Conservation (phyloP, 352 stramenopile genomes). For the Pythium phragmiticola region DNA sequence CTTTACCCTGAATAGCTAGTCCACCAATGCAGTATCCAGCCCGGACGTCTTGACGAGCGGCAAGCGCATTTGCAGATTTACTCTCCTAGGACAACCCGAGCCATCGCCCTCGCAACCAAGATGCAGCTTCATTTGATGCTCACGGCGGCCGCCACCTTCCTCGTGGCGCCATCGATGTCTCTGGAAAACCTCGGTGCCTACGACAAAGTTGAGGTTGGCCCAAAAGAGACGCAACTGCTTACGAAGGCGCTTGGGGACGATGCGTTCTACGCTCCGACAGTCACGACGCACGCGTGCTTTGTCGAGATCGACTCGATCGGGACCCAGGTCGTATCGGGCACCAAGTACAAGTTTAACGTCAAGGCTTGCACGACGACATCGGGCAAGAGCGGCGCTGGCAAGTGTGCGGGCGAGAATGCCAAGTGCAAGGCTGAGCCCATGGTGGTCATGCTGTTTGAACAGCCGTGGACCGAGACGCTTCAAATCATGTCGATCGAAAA, state of each 20-base stretch:
- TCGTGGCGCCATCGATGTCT: neutral
- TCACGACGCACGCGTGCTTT: slow-evolving; percentile 34
- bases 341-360: slow-evolving; percentile 33
- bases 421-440: slow-evolving; percentile 32
- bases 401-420: slow-evolving; percentile 32
- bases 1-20: neutral
- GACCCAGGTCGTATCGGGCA: slow-evolving; percentile 35
- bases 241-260: slow-evolving; percentile 21
- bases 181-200: slow-evolving; percentile 3
- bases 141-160: neutral
- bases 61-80: neutral
- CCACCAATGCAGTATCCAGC: neutral
- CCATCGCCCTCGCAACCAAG: neutral
- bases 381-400: slow-evolving; percentile 30
- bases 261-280: slow-evolving; percentile 20
- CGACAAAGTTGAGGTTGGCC: neutral
- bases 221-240: slow-evolving; percentile 14
- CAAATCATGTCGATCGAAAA: slow-evolving; percentile 49
- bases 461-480: slow-evolving; percentile 58
- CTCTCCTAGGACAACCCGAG: neutral
- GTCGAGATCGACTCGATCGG: slow-evolving; percentile 27
- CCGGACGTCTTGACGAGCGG: neutral
- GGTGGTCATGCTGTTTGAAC: slow-evolving; percentile 54
- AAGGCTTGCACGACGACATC: slow-evolving; percentile 20
- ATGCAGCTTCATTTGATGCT: neutral